A percentile compares a stretch with the other conserved stretches of the same genome.
Evolutionary conservation across 768 basidiomycete species (phyloP).

Genomic region (Lepiota brunneoincarnata): DNA sequence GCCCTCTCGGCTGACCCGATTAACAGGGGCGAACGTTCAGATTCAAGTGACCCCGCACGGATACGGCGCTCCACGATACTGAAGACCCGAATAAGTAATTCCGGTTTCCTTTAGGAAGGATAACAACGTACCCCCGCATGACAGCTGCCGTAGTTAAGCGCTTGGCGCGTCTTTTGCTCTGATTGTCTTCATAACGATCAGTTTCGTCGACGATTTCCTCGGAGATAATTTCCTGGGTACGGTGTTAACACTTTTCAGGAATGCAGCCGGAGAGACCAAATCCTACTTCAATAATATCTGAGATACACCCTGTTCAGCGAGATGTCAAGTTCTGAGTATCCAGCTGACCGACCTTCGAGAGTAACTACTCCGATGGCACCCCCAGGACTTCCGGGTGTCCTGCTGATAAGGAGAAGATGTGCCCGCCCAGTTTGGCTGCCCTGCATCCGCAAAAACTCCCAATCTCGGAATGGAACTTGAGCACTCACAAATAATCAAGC

Average conservation of each 20-base stretch:
- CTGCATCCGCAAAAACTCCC: background rate
- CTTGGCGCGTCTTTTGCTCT: conserved; percentile 70
- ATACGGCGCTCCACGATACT: conserved; percentile 52
- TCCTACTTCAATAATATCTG: conserved; percentile 72
- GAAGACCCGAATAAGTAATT: background rate
- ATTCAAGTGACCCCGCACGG: background rate
- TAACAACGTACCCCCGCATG: conserved; percentile 66
- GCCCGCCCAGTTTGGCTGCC: conserved; percentile 89
- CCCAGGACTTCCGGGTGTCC: conserved; percentile 76
- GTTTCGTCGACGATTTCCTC: conserved; percentile 98
- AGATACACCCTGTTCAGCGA: background rate
- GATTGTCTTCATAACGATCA: conserved; percentile 86
- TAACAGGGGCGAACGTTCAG: background rate
- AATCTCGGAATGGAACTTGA: background rate
- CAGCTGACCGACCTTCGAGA: conserved; percentile 59
- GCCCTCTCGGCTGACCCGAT: background rate
- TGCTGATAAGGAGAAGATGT: conserved; percentile 84
- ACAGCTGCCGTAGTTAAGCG: conserved; percentile 70
- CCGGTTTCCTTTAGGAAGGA: background rate
- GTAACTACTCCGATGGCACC: conserved; percentile 92
- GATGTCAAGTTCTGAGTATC: background rate
- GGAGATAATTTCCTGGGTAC: conserved; percentile 78
- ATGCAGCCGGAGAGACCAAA: background rate
- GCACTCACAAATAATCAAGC: conserved; percentile 80
- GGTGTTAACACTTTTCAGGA: conserved; percentile 14